These are phyloP conservation scores for Amaranthus palmeri DNA, from an alignment of 148 eudicot species.

Conservation along the genomic window DNA sequence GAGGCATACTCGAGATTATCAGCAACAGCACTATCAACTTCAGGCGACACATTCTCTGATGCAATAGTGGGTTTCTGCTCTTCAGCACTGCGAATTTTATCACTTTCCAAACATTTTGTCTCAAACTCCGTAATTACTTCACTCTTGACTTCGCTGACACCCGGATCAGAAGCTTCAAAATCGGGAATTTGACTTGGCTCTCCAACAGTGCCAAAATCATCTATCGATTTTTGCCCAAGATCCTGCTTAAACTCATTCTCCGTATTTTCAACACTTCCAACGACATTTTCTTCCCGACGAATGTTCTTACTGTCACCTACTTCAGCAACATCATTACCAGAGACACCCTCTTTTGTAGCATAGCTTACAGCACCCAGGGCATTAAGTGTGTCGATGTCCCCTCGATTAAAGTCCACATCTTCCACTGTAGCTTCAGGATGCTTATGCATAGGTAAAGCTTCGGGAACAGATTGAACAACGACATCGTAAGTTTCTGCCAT, in stretches of 20 bases:
- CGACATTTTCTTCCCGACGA: conserved; percentile 9
- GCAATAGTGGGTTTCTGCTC: conserved; percentile 15
- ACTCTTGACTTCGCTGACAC: conserved; percentile 4
- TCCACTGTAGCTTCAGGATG: conserved; percentile 19
- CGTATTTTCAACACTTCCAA: not conserved
- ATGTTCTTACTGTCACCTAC: conserved; percentile 2
- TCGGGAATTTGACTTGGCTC: conserved; percentile 16
- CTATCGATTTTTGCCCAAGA: conserved; percentile 5
- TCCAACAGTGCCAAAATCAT: conserved; percentile 14
- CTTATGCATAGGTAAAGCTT: conserved; percentile 23
- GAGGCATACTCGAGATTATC: not conserved
- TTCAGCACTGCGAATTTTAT: conserved; percentile 5
- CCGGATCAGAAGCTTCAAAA: conserved; percentile 15
- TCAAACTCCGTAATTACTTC: conserved; percentile 19
- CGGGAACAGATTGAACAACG: conserved; percentile 18
- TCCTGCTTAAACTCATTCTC: conserved; percentile 20
- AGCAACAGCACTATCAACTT: conserved; percentile 17
- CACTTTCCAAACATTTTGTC: conserved; percentile 12
- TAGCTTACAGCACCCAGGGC: conserved; percentile 20
- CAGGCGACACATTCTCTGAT: conserved; percentile 9
- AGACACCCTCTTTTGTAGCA: conserved; percentile 13
- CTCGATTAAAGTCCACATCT: conserved; percentile 23
- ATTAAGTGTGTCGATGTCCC: conserved; percentile 7
- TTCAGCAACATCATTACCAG: conserved; percentile 4
- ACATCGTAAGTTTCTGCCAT: conserved; percentile 8